Conservation (phyloP, 768 basidiomycete genomes). For the Boletus pseudo-olivaceus region DNA sequence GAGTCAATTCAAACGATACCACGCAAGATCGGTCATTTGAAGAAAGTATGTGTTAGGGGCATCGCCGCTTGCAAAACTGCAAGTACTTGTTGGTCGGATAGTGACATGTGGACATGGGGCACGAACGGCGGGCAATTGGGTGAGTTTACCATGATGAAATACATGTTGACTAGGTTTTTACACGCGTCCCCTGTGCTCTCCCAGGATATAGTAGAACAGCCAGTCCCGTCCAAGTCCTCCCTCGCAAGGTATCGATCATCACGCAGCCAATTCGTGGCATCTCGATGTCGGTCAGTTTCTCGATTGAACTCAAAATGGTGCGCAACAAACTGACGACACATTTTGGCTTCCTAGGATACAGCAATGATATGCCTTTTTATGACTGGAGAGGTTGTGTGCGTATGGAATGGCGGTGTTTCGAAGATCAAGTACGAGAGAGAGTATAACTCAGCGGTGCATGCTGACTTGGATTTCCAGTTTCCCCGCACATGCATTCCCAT, state of each 20-base stretch:
- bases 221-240: conserved; percentile 71
- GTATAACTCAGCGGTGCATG: not conserved
- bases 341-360: conserved; percentile 56
- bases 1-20: conserved; percentile 77
- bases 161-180: not conserved
- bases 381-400: conserved; percentile 78
- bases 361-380: conserved; percentile 79
- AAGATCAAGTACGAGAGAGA: conserved; percentile 59
- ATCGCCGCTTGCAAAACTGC: conserved; percentile 85
- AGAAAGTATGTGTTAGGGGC: conserved; percentile 75
- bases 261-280: conserved; percentile 66
- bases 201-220: conserved; percentile 73
- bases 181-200: not conserved
- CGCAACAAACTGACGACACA: not conserved
- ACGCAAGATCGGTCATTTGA: conserved; percentile 71
- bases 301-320: not conserved
- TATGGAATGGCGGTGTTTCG: conserved; percentile 72
- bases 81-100: conserved; percentile 83
- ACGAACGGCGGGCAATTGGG: conserved; percentile 92
- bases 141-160: conserved; percentile 23
- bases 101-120: conserved; percentile 84
- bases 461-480: conserved; percentile 45
- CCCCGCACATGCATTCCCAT: conserved; percentile 71
- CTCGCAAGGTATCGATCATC: conserved; percentile 79
- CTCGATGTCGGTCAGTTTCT: conserved; percentile 61